Base-by-base conservation (phyloP, 2,329 filamentous ascomycete genomes). In the Dothideomycetidae sp. region DNA sequence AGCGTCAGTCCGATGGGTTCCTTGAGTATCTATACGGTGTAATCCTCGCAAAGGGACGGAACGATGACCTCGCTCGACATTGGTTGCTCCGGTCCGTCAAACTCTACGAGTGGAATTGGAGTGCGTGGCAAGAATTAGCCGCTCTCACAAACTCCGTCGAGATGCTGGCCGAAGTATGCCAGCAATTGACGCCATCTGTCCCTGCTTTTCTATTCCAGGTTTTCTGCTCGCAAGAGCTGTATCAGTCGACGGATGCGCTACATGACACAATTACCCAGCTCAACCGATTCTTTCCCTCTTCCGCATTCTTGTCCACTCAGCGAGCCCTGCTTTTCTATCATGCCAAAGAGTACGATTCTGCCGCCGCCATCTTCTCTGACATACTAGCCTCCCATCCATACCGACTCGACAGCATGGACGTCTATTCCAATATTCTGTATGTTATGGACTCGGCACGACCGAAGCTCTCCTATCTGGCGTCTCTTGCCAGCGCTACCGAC, bases 391-490 rank as follows among this genome's bases (percentile, higher is more conserved):
- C 63, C 57, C 66, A 74, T 34, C 74, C 74, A 1, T 66, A 75
- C 45, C 70, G 90, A 5, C 73, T 98, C 12, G 90, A 98, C 55
- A 81, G 81, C 3, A 70, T 98, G 12, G 90, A 98, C 52, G 82
- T 93, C 52, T 98, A 94, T 58, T 94, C 86, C 23, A 98, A 98
- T 52, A 93, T 96, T 13, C 72, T 98, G 10, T 96, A 94, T 54
- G 88, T 98, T 18, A 79, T 96, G 66, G 80, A 81, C 30, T 68
- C 81, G 43, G 30, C 36, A 12, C 72, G 86, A 7, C 84, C 90
- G 0, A 93, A 93, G 53, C 68, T 98, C 14, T 86, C 88, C 0
- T 94, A 93, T 49, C 61, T 98, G 14, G 90, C 90, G 0, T 86
- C 94, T 51, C 67, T 94, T 9, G 92, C 90, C 49, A 86, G 82